Base-by-base conservation (phyloP, 257 asterid genomes). In the Cynanchum wilfordii region DNA sequence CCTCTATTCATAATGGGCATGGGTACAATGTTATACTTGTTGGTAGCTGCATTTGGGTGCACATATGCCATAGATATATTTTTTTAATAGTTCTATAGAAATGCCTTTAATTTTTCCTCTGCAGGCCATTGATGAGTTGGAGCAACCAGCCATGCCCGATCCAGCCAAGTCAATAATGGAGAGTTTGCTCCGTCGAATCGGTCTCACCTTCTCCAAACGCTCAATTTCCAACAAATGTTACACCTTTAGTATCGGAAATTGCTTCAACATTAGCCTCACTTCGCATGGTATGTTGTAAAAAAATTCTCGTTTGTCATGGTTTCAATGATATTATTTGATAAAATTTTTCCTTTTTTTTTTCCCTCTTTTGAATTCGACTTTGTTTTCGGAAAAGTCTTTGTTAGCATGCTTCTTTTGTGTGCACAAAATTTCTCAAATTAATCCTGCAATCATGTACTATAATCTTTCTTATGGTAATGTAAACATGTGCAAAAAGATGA, bases 211-310 rank as follows among this genome's bases (percentile, higher is more conserved):
- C 90, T 11, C 74, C 83, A 50, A 87, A 86, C 72, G 68, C 86
- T 80, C 92, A 85, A 79, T 20, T 88, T 52, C 89, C 91, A 56
- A 44, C 86, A 60, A 81, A 83, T 62, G 44, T 67, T 25, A 74
- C 88, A 66, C 82, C 83, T 81, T 85, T 89, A 65, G 93, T 79
- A 19, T 75, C 91, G 45, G 99, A 91, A 85, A 89, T 82, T 75
- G 92, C 93, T 80, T 75, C 97, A 3, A 91, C 92, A 75, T 62
- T 87, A 72, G 88, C 93, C 76, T 90, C 97, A 74, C 96, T 95
- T 76, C 96, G 97, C 69, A 81, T 66, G 93, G 99, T 95, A 87
- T 77, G 88, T 73, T 72, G 72, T 68, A 78, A 78, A 77, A n/a
- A n/a, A 78, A 19, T 22, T 5, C 17, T 4, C 42, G 1, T 19